These are phyloP conservation scores for Viridothelium virens DNA, from an alignment of 495 filamentous ascomycete species.

Conservation along the genomic window DNA sequence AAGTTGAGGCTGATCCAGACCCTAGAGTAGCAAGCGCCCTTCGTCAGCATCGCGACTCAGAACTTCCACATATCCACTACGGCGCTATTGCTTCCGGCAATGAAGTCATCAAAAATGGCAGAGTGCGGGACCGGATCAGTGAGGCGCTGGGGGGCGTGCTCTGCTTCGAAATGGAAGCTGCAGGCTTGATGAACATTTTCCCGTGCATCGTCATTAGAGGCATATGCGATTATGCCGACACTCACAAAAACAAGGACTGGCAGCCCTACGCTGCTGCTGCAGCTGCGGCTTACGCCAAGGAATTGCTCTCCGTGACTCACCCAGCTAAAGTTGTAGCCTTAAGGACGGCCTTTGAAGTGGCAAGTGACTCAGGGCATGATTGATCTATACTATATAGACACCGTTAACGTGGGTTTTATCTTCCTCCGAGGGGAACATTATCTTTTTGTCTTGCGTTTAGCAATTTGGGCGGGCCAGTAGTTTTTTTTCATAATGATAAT, in stretches of 20 bases:
- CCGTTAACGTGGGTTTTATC: too few species aligned
- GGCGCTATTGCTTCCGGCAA: constrained; percentile 40
- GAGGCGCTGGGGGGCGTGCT: constrained; percentile 13
- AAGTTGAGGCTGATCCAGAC: neutral
- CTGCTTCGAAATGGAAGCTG: constrained; percentile 32
- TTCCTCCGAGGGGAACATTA: too few species aligned
- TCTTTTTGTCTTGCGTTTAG: too few species aligned
- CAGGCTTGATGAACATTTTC: constrained; percentile 24
- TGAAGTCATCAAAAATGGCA: constrained; percentile 31
- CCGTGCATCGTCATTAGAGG: constrained; percentile 28
- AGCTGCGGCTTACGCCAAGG: constrained; percentile 28
- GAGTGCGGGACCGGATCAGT: constrained; percentile 15
- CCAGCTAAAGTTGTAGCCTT: too few species aligned
- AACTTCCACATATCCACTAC: constrained; percentile 26
- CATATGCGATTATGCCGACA: constrained; percentile 29
- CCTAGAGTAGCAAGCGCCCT: too few species aligned
- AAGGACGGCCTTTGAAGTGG: too few species aligned
- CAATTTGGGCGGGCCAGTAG: too few species aligned
- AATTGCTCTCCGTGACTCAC: constrained; percentile 13
- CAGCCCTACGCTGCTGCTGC: constrained; percentile 21
- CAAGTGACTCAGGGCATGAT: too few species aligned
- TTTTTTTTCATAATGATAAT: too few species aligned
- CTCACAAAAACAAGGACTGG: constrained; percentile 27
- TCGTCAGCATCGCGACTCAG: too few species aligned
- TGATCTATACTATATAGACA: too few species aligned